Evolutionary conservation across 306 rosid species (phyloP).

Genomic region (Malus fusca): DNA sequence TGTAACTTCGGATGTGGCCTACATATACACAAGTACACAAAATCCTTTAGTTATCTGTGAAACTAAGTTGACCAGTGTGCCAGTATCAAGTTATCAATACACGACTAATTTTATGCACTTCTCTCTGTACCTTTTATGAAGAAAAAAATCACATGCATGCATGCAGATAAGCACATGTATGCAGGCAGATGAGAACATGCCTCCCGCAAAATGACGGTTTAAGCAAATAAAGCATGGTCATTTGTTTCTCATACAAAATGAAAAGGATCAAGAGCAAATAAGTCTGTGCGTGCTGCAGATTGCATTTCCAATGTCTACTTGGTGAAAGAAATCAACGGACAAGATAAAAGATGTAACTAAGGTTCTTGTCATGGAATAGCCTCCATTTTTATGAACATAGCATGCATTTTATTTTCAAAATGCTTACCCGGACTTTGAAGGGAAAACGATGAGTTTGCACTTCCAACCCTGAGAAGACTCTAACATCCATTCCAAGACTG

Average conservation of each 20-base stretch:
- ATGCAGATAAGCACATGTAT: neutral
- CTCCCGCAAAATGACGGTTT: neutral
- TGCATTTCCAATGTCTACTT: too few relatives aligned
- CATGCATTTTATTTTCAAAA: neutral
- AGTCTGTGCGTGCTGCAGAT: neutral
- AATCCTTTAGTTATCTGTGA: neutral
- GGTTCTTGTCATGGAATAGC: too few relatives aligned
- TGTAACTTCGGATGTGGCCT: conserved; percentile 59
- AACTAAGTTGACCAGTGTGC: neutral
- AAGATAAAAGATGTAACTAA: too few relatives aligned
- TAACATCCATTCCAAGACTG: conserved; percentile 86
- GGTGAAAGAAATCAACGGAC: too few relatives aligned
- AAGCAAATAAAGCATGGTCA: neutral
- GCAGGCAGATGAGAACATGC: neutral
- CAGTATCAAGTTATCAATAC: neutral
- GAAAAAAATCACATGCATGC: neutral
- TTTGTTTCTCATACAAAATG: neutral
- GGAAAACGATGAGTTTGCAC: conserved; percentile 83
- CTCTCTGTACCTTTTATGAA: neutral
- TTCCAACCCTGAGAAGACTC: conserved; percentile 60
- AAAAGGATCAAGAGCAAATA: neutral
- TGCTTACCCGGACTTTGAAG: conserved; percentile 69
- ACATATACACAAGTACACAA: conserved; percentile 12
- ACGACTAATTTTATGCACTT: neutral
- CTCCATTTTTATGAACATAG: neutral